Percentiles rank a stretch among this genome's conserved stretches.
These are phyloP conservation scores for Phytophthora aleatoria DNA, from an alignment of 352 stramenopile species.

Conservation along the genomic window DNA sequence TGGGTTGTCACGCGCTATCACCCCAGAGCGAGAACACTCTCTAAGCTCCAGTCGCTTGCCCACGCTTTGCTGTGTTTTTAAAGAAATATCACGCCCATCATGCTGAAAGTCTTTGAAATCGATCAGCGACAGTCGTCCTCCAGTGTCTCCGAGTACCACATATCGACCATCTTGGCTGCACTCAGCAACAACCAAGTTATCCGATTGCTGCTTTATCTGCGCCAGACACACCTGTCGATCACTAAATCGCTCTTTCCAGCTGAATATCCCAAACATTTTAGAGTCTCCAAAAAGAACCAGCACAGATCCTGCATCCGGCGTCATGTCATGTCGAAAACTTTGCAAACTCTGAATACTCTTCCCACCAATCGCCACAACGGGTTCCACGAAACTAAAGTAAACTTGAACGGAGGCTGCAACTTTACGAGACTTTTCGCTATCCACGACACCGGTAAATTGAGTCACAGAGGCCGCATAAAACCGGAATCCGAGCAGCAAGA, in stretches of 20 bases:
- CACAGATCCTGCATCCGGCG: slow-evolving; percentile 35
- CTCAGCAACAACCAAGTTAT: slow-evolving; percentile 18
- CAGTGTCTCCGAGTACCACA: slow-evolving; percentile 31
- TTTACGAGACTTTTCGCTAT: neutral
- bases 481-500: slow-evolving; percentile 57
- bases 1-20: slow-evolving; percentile 38
- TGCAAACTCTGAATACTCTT: slow-evolving; percentile 23
- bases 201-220: slow-evolving; percentile 22
- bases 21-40: slow-evolving; percentile 36
- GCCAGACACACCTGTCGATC: slow-evolving; percentile 49
- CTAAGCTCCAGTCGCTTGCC: slow-evolving; percentile 37
- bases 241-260: slow-evolving; percentile 64
- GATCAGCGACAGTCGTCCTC: slow-evolving; percentile 39
- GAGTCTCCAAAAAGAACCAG: slow-evolving; percentile 39
- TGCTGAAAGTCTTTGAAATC: slow-evolving; percentile 39
- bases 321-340: slow-evolving; percentile 26
- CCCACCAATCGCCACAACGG: slow-evolving; percentile 11
- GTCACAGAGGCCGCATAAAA: slow-evolving; percentile 36
- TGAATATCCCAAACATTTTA: slow-evolving; percentile 44
- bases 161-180: slow-evolving; percentile 42
- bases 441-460: slow-evolving; percentile 4
- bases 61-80: neutral
- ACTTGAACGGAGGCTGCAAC: slow-evolving; percentile 26
- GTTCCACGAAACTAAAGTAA: slow-evolving; percentile 58
- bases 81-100: neutral